These are phyloP conservation scores for Begonia masoniana DNA, from an alignment of 306 rosid genomes.

Conservation along the genomic window DNA sequence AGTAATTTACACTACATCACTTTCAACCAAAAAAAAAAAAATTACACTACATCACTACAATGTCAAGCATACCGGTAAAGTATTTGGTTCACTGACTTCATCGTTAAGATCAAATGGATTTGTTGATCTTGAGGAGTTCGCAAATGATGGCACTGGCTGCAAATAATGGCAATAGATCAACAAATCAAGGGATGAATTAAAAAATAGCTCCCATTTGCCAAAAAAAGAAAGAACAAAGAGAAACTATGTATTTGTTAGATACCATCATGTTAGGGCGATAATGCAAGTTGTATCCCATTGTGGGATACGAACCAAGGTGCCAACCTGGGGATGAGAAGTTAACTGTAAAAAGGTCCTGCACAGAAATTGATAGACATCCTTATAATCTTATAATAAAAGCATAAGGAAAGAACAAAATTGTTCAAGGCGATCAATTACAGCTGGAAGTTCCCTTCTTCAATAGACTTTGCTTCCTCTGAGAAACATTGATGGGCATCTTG, in stretches of 20 bases:
- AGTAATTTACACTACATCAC: neutral
- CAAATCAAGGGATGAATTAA: neutral
- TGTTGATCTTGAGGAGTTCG: constrained; percentile 18
- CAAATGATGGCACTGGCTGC: constrained; percentile 39
- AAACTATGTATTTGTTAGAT: constrained; percentile 5
- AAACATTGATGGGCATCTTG: constrained; percentile 20
- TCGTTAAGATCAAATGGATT: constrained; percentile 59
- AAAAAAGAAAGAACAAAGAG: neutral
- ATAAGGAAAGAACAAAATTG: constrained; percentile 5
- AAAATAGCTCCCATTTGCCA: neutral
- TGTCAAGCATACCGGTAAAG: constrained; percentile 32
- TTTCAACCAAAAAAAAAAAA: too few relatives aligned
- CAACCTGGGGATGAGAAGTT: constrained; percentile 32
- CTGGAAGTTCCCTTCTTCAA: constrained; percentile 62
- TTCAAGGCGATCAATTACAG: constrained; percentile 25
- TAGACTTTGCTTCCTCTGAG: constrained; percentile 19
- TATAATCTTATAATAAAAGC: neutral
- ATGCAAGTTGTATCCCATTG: constrained; percentile 45
- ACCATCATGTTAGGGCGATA: constrained; percentile 44
- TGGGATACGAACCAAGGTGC: constrained; percentile 38
- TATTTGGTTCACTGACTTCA: constrained; percentile 20
- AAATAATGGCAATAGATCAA: constrained; percentile 10
- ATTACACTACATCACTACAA: neutral
- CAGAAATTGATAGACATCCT: constrained; percentile 10
- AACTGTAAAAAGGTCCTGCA: constrained; percentile 68